Evolutionary conservation across 164 flowering plant genomes (phyloP).

Genomic region (Litsea cubeba): DNA sequence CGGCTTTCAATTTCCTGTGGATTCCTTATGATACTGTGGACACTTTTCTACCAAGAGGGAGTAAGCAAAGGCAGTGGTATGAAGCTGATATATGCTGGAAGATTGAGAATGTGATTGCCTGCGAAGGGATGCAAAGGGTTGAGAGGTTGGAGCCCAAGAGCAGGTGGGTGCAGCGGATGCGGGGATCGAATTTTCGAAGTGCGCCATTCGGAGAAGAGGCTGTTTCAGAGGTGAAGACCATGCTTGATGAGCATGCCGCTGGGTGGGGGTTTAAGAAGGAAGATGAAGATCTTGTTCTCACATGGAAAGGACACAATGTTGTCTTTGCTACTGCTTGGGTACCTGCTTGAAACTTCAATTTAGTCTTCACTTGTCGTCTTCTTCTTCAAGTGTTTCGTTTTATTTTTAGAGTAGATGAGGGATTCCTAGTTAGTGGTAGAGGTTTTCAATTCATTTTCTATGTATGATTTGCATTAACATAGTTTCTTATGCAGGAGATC

Average conservation of each 20-base stretch:
- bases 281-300: conserved; percentile 68
- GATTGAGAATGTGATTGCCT: conserved; percentile 78
- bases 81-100: conserved; percentile 84
- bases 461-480: neutral
- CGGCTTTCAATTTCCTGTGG: conserved; percentile 85
- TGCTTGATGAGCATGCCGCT: conserved; percentile 93
- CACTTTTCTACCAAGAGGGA: conserved; percentile 61
- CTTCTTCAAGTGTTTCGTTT: neutral
- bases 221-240: conserved; percentile 54
- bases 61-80: conserved; percentile 74
- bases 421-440: neutral
- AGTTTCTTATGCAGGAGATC: neutral
- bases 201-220: conserved; percentile 59
- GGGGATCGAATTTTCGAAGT: conserved; percentile 46
- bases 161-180: conserved; percentile 81
- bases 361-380: neutral
- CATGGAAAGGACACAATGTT: conserved; percentile 97
- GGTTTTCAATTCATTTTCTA: neutral
- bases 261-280: conserved; percentile 96
- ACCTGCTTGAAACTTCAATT: conserved; percentile 32
- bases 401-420: neutral
- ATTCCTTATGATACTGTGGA: conserved; percentile 82
- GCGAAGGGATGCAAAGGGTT: conserved; percentile 63
- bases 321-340: conserved; percentile 92
- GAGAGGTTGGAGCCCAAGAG: conserved; percentile 71